These are phyloP conservation scores for Taiozyma sp. DNA, from an alignment of 1,139 yeast species.

Conservation along the genomic window DNA sequence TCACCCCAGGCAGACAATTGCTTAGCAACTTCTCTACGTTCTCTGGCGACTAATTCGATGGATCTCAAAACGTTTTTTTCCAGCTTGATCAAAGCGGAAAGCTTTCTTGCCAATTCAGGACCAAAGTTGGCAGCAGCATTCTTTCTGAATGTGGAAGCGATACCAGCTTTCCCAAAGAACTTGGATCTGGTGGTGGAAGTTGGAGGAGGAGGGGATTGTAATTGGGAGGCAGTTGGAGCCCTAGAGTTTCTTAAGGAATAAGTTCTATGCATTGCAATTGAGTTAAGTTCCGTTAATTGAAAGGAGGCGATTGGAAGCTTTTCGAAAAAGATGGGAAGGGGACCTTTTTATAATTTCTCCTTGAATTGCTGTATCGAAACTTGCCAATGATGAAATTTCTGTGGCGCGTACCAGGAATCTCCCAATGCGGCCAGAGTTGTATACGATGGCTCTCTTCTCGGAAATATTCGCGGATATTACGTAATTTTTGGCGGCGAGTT, in stretches of 20 bases:
- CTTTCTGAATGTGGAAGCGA: conserved; percentile 64
- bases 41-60: conserved; percentile 71
- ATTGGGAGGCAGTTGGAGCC: conserved; percentile 80
- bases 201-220: conserved; percentile 80
- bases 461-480: background rate
- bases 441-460: background rate
- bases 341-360: background rate
- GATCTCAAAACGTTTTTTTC: conserved; percentile 81
- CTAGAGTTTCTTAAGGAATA: conserved; percentile 74
- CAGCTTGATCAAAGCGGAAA: conserved; percentile 74
- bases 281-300: background rate
- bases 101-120: conserved; percentile 73
- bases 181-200: conserved; percentile 64
- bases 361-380: background rate
- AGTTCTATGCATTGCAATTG: conserved; percentile 60
- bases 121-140: conserved; percentile 72
- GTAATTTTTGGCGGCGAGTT: background rate
- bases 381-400: background rate
- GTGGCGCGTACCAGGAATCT: background rate
- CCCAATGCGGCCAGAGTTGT: background rate
- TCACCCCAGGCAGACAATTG: conserved; percentile 86
- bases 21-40: conserved; percentile 79
- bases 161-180: conserved; percentile 71
- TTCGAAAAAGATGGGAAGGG: background rate
- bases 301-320: background rate